These are phyloP conservation scores for Mycena capillaripes DNA, from an alignment of 768 basidiomycete species.

Conservation along the genomic window DNA sequence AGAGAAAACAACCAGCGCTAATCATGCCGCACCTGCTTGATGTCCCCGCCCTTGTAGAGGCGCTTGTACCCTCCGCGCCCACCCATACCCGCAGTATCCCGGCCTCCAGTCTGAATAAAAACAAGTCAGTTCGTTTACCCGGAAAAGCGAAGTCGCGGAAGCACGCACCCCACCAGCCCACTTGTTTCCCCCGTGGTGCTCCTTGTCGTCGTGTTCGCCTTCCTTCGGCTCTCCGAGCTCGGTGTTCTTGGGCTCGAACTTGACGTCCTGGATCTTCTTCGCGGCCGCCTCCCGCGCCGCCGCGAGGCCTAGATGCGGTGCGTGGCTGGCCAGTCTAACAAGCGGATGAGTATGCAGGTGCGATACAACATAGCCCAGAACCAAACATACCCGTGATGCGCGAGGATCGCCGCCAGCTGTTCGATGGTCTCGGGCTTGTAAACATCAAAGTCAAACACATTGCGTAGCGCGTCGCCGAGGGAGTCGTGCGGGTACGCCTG, in stretches of 20 bases:
- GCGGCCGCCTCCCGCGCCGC: conserved; percentile 68
- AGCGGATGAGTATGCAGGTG: neutral
- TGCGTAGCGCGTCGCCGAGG: conserved; percentile 70
- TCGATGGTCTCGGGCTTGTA: conserved; percentile 77
- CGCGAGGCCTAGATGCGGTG: conserved; percentile 67
- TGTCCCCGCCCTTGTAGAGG: conserved; percentile 72
- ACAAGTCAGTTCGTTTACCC: neutral
- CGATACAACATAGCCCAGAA: neutral
- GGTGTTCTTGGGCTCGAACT: conserved; percentile 70
- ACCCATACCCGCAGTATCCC: conserved; percentile 76
- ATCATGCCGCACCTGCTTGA: conserved; percentile 63
- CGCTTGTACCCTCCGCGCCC: conserved; percentile 79
- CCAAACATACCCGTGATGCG: conserved; percentile 67
- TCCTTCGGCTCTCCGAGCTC: conserved; percentile 69
- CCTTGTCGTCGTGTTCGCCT: conserved; percentile 73
- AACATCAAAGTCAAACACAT: conserved; percentile 80
- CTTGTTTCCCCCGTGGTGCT: conserved; percentile 74
- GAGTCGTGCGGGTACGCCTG: conserved; percentile 71
- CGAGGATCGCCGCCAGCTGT: conserved; percentile 68
- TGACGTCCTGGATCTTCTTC: conserved; percentile 67
- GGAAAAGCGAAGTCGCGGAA: neutral
- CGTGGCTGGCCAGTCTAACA: conserved; percentile 56
- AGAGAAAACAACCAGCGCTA: neutral
- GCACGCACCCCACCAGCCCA: conserved; percentile 73
- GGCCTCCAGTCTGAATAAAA: conserved; percentile 66